Evolutionary conservation across 2,329 filamentous ascomycete genomes (phyloP), one percentile per base, ranked within the genome.

Genomic region (Chaetomiaceae sp.): DNA sequence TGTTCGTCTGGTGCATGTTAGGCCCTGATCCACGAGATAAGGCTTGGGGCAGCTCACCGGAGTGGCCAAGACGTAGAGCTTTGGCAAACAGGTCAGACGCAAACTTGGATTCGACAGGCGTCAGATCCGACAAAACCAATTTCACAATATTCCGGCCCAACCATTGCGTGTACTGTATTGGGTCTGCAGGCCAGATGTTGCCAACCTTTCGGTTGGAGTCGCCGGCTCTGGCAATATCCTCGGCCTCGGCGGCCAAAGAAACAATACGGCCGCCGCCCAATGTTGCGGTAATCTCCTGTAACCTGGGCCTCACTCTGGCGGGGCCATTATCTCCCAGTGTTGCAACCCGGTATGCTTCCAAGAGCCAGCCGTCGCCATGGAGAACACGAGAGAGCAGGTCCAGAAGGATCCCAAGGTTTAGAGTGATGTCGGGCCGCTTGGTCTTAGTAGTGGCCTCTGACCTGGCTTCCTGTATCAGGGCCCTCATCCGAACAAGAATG

Each of bases 1-100:
- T 80, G 58, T 1, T 58, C 61, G 36, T 80, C 78, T 79, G 11
- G 5, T 18, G 8, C 10, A 1, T 6, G 51, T 67, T 40, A 69
- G 60, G 29, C 9, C 30, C 23, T 29, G 42, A 6, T 13, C 29
- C 7, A 16, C 9, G 30, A 9, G 11, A 8, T n/a, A 1, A 13
- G 3, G 7, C 6, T 21, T 20, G 32, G 9, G 10, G 14, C 5
- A 33, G 32, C 72, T 65, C 74, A 87, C 89, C 85, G 48, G 78
- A 73, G 68, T 94, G 89, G 2, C 89, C 89, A 27, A 96, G 68
- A 27, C 79, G 84, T 54, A 92, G 71, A 1, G 81, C 75, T 57
- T 85, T 84, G 3, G 80, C 70, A 13, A 82, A 70, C 1, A 84
- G 45, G 3, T 76, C 73, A 14, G 73, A 73, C 38, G 71, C 73